Evolutionary conservation across 345 rosid species (phyloP).

Genomic region (Citrus medica): DNA sequence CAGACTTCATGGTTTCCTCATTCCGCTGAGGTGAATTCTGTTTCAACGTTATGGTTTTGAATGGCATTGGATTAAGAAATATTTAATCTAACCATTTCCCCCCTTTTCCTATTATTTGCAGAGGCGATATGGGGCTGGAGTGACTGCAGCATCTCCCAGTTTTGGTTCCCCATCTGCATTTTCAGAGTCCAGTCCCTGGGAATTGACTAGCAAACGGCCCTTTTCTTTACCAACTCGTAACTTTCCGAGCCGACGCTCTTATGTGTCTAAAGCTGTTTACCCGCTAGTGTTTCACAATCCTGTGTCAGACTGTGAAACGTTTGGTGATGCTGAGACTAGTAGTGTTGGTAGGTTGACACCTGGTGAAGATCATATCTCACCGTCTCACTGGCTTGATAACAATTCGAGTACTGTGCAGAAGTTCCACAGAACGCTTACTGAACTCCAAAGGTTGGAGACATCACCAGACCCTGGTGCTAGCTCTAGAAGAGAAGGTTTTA

Average conservation of each 20-base stretch:
- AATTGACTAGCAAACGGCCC: conserved; percentile 48
- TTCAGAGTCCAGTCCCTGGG: conserved; percentile 47
- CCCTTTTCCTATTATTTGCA: conserved; percentile 25
- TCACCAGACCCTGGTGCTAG: conserved; percentile 59
- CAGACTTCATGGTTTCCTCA: conserved; percentile 42
- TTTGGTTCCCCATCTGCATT: conserved; percentile 55
- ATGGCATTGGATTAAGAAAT: conserved; percentile 1
- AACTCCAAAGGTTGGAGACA: conserved; percentile 42
- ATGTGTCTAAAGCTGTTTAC: conserved; percentile 62
- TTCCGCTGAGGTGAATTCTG: conserved; percentile 47
- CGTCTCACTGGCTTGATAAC: conserved; percentile 44
- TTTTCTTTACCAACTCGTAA: conserved; percentile 32
- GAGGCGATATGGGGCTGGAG: conserved; percentile 40
- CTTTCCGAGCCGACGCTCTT: conserved; percentile 40
- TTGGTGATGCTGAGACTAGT: conserved; percentile 38
- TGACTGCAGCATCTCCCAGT: conserved; percentile 46
- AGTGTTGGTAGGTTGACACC: conserved; percentile 44
- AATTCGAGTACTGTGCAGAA: conserved; percentile 33
- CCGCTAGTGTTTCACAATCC: conserved; percentile 77
- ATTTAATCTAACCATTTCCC: conserved; percentile 10
- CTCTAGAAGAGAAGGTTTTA: conserved; percentile 72
- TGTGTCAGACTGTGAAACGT: conserved; percentile 60
- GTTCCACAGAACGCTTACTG: conserved; percentile 46
- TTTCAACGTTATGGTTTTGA: not conserved
- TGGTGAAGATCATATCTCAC: conserved; percentile 44